Conservation (phyloP, 495 filamentous ascomycete species). For the Xylaria flabelliformis region DNA sequence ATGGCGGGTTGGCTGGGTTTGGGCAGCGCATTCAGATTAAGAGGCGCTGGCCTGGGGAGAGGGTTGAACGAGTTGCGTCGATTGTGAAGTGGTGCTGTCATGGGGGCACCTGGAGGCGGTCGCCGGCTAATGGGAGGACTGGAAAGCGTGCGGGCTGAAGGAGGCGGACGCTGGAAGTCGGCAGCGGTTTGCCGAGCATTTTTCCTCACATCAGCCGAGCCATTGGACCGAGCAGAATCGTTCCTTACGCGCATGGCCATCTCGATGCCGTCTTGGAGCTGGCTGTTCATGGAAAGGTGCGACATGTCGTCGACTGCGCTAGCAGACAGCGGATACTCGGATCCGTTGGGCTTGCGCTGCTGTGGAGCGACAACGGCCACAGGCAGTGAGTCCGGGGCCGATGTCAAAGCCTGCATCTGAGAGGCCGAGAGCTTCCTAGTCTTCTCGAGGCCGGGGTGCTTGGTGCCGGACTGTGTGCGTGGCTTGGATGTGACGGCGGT, state of each 20-base stretch:
- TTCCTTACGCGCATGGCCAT: constrained; percentile 18
- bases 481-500: constrained; percentile 24
- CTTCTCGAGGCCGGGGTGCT: constrained; percentile 37
- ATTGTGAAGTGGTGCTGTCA: constrained; percentile 31
- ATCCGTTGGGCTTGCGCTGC: constrained; percentile 38
- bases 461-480: constrained; percentile 33
- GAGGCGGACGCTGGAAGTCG: constrained; percentile 38
- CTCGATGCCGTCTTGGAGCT: constrained; percentile 31
- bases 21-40: constrained; percentile 39
- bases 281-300: constrained; percentile 41
- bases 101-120: constrained; percentile 38
- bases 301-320: constrained; percentile 41
- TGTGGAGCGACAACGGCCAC: constrained; percentile 41
- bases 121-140: constrained; percentile 52
- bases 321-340: constrained; percentile 46
- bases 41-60: constrained; percentile 38
- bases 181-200: constrained; percentile 34
- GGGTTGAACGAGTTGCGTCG: constrained; percentile 45
- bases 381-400: constrained; percentile 59
- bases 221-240: constrained; percentile 1
- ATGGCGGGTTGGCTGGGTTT: constrained; percentile 28
- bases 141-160: constrained; percentile 48
- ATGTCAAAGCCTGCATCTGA: constrained; percentile 61
- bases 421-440: constrained; percentile 62
- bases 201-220: constrained; percentile 14